Percentiles rank a stretch among this genome's conserved stretches.
Evolutionary conservation across 345 rosid species (phyloP).

Genomic region (Garcia nutans): DNA sequence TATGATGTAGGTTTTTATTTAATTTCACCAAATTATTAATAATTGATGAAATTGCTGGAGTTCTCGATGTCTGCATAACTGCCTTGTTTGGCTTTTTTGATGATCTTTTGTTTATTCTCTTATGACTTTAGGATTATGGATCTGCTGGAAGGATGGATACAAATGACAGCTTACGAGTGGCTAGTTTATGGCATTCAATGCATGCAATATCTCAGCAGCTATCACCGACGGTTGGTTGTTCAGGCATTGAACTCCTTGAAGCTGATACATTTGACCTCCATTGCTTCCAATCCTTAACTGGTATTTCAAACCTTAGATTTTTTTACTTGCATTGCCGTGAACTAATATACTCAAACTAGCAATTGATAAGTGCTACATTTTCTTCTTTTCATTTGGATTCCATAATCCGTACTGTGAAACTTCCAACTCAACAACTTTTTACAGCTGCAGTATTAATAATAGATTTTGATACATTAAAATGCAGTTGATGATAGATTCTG

Average conservation of each 20-base stretch:
- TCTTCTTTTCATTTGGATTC: not conserved
- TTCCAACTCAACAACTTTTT: not conserved
- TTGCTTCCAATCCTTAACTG: slow-evolving; percentile 94
- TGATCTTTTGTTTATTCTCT: not conserved
- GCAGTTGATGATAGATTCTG: not conserved
- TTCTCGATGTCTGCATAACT: not conserved
- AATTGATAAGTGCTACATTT: not conserved
- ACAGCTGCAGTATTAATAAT: not conserved
- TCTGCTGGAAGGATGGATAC: slow-evolving; percentile 95
- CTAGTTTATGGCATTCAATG: slow-evolving; percentile 99
- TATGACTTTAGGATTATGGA: slow-evolving; percentile 71
- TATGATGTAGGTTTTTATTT: not conserved
- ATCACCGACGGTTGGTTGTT: slow-evolving; percentile 79
- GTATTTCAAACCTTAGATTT: slow-evolving; percentile 26
- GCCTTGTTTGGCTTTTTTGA: not conserved
- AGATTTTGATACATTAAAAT: not conserved
- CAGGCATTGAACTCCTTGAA: slow-evolving; percentile 93
- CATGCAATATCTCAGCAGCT: slow-evolving; percentile 99
- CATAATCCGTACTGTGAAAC: not conserved
- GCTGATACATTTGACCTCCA: slow-evolving; percentile 96
- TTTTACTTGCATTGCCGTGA: not conserved
- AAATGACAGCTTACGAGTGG: slow-evolving; percentile 94
- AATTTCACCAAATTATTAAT: not conserved
- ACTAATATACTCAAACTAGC: not conserved
- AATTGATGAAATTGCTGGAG: not conserved